Evolutionary conservation across 2,329 filamentous ascomycete species (phyloP).

Genomic region (Fusarium brachygibbosum): DNA sequence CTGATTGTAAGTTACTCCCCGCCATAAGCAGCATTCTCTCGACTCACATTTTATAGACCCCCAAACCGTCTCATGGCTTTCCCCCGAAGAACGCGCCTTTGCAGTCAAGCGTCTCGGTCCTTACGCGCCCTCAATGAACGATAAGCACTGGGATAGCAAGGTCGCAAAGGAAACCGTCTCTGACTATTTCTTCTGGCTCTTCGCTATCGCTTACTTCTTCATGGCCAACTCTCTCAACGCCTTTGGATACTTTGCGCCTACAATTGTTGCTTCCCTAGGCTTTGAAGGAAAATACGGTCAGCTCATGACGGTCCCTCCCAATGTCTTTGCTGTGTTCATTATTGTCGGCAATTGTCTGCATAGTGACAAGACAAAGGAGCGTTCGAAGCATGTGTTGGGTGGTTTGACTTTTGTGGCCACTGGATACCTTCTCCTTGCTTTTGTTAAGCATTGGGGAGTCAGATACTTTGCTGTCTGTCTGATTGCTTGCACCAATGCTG

Average conservation of each 20-base stretch:
- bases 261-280: constrained; percentile 54
- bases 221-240: constrained; percentile 55
- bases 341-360: constrained; percentile 52
- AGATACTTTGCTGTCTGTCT: constrained; percentile 52
- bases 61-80: constrained; percentile 53
- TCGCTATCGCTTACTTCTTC: constrained; percentile 50
- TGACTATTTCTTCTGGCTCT: constrained; percentile 55
- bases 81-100: constrained; percentile 52
- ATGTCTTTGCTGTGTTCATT: constrained; percentile 54
- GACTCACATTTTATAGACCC: constrained; percentile 39
- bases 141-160: constrained; percentile 53
- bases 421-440: constrained; percentile 51
- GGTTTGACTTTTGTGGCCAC: constrained; percentile 48
- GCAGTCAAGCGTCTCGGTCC: constrained; percentile 54
- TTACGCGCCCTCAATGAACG: constrained; percentile 52
- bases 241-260: constrained; percentile 54
- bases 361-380: constrained; percentile 51
- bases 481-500: constrained; percentile 53
- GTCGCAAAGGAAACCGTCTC: constrained; percentile 51
- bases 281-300: constrained; percentile 53
- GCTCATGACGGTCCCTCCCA: constrained; percentile 55
- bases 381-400: constrained; percentile 51
- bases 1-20: constrained; percentile 45
- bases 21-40: accelerated
- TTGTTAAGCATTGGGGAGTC: constrained; percentile 50